Evolutionary conservation across 2,329 filamentous ascomycete genomes (phyloP).

Genomic region (Parafenestella ontariensis): DNA sequence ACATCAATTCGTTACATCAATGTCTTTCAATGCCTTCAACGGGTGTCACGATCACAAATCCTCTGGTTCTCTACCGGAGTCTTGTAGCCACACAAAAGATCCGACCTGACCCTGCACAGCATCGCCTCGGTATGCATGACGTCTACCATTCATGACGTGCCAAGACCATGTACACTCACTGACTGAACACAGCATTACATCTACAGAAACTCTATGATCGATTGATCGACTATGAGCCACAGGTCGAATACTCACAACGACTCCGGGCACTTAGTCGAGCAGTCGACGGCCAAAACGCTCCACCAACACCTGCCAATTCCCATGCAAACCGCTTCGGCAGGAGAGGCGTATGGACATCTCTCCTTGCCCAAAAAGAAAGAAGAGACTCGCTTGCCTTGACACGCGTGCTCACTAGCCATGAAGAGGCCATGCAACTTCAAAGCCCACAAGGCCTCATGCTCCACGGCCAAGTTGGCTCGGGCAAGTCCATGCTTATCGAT

Average conservation of each 20-base stretch:
- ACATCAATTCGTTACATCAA: slow-evolving; percentile 18
- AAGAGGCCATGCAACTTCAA: slow-evolving; percentile 73
- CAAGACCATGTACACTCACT: slow-evolving; percentile 22
- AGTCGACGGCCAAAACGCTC: slow-evolving; percentile 39
- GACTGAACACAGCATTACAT: slow-evolving; percentile 66
- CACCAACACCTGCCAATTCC: slow-evolving; percentile 42
- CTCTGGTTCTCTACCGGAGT: slow-evolving; percentile 76
- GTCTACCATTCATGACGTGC: slow-evolving; percentile 36
- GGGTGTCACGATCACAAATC: slow-evolving; percentile 65
- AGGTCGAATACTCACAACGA: slow-evolving; percentile 70
- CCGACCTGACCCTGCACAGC: slow-evolving; percentile 73
- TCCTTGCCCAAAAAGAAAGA: slow-evolving; percentile 62
- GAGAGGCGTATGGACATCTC: slow-evolving; percentile 62
- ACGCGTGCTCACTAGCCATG: slow-evolving; percentile 71
- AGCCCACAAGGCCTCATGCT: slow-evolving; percentile 78
- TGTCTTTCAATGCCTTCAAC: slow-evolving; percentile 45
- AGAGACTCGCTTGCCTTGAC: slow-evolving; percentile 67
- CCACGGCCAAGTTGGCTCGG: slow-evolving; percentile 82
- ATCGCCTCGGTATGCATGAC: slow-evolving; percentile 62
- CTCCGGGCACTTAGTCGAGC: slow-evolving; percentile 66
- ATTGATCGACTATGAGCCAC: slow-evolving; percentile 79
- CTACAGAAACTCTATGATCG: slow-evolving; percentile 77
- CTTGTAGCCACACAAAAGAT: slow-evolving; percentile 72
- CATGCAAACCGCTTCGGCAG: slow-evolving; percentile 33
- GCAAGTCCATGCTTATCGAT: slow-evolving; percentile 86